A percentile compares a stretch with the other conserved stretches of the same genome.
phyloP scores from a whole-genome alignment of 768 basidiomycete genomes.

The Saitozyma podzolica region DNA sequence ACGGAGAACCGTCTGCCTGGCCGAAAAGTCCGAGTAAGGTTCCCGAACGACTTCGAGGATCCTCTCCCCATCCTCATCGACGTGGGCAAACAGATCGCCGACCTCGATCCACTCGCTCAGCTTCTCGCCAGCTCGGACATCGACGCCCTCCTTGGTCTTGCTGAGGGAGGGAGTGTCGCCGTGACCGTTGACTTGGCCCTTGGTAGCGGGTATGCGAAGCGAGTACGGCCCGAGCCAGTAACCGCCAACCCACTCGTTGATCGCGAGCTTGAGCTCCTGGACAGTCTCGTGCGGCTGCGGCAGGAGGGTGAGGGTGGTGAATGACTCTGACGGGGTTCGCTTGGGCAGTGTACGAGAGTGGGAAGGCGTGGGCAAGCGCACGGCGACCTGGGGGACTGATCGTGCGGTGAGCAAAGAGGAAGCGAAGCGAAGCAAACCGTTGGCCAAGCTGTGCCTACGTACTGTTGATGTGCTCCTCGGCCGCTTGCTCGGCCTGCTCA shows the following conservation, averaged over 20 bases:
- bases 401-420: neutral
- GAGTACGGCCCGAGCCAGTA: slow-evolving; percentile 57
- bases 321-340: slow-evolving; percentile 8
- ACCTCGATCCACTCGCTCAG: slow-evolving; percentile 55
- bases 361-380: slow-evolving; percentile 43
- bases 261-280: slow-evolving; percentile 51
- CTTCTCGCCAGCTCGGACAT: slow-evolving; percentile 47
- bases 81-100: slow-evolving; percentile 52
- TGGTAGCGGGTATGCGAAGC: slow-evolving; percentile 37
- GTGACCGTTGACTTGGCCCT: slow-evolving; percentile 27
- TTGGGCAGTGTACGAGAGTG: slow-evolving; percentile 42
- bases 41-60: slow-evolving; percentile 54
- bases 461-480: neutral
- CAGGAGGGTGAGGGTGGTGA: slow-evolving; percentile 34
- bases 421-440: neutral
- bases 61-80: slow-evolving; percentile 45
- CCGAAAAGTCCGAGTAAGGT: slow-evolving; percentile 53
- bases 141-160: slow-evolving; percentile 41
- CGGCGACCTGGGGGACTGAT: slow-evolving; percentile 41
- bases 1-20: slow-evolving; percentile 54
- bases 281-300: slow-evolving; percentile 51
- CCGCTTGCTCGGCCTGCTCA: neutral
- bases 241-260: slow-evolving; percentile 54
- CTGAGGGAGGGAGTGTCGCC: slow-evolving; percentile 14
- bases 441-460: neutral